These are phyloP conservation scores for Ophiostoma himal-ulmi DNA, from an alignment of 2,329 filamentous ascomycete species.

Conservation along the genomic window DNA sequence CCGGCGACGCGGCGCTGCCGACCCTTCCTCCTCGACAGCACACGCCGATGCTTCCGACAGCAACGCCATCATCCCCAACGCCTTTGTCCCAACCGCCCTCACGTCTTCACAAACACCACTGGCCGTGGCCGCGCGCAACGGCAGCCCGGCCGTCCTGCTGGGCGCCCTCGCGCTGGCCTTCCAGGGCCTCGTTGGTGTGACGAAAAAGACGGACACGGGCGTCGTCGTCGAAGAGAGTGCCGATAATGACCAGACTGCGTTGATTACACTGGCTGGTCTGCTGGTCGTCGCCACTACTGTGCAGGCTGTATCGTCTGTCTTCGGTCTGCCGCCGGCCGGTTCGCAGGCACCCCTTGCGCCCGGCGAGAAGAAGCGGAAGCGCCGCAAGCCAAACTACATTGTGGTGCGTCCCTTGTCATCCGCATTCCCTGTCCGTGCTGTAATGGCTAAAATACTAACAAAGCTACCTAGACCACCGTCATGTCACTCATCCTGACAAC, in stretches of 20 bases:
- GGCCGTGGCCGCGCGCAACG: conserved; percentile 31
- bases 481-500: conserved; percentile 29
- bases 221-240: background rate
- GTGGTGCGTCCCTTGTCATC: conserved; percentile 38
- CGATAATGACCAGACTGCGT: conserved; percentile 21
- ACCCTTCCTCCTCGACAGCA: background rate
- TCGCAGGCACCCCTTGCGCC: conserved; percentile 27
- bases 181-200: conserved; percentile 29
- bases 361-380: conserved; percentile 43
- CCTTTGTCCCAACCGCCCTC: conserved; percentile 17
- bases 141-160: conserved; percentile 30
- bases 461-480: conserved; percentile 34
- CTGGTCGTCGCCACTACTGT: conserved; percentile 32
- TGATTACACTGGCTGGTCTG: conserved; percentile 30
- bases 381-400: conserved; percentile 40
- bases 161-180: conserved; percentile 30
- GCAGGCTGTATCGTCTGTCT: conserved; percentile 48
- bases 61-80: background rate
- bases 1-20: conserved; percentile 19
- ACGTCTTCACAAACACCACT: conserved; percentile 23
- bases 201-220: background rate
- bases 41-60: conserved; percentile 8
- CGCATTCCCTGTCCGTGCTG: background rate
- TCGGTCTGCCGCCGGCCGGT: conserved; percentile 59
- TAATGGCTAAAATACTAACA: background rate